Percentiles rank a stretch among this genome's conserved stretches.
Evolutionary conservation across 768 basidiomycete species (phyloP).

Genomic region (Paxillus ammoniavirescens): DNA sequence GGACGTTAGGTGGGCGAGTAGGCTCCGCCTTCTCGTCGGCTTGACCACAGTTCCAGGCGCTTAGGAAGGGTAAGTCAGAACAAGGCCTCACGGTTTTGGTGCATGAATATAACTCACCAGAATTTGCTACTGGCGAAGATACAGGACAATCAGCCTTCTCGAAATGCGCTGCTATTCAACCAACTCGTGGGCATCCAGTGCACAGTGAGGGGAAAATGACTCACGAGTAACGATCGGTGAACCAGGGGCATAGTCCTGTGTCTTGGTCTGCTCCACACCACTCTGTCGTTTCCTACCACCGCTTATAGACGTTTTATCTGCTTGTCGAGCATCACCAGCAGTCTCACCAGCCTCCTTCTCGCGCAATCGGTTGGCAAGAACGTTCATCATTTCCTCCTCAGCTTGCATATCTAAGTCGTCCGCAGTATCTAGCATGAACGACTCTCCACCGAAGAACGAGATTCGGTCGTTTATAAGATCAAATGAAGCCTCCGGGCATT

Average conservation of each 20-base stretch:
- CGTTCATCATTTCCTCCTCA: slow-evolving; percentile 24
- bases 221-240: slow-evolving; percentile 1
- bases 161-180: not conserved
- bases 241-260: not conserved
- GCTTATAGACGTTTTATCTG: no score
- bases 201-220: not conserved
- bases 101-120: not conserved
- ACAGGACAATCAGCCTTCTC: not conserved
- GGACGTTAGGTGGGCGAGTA: not conserved
- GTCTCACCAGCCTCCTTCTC: slow-evolving; percentile 8
- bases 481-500: slow-evolving; percentile 34
- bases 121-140: not conserved
- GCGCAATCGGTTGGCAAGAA: slow-evolving; percentile 7
- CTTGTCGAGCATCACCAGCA: not conserved
- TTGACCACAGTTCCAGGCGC: not conserved
- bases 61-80: not conserved
- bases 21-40: not conserved
- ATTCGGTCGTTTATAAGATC: slow-evolving; percentile 36
- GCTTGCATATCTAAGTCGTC: slow-evolving; percentile 25
- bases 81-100: not conserved
- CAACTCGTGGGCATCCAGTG: not conserved
- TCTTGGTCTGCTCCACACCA: not conserved
- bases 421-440: slow-evolving; percentile 22
- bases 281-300: slow-evolving; percentile 2
- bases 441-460: slow-evolving; percentile 32